These are phyloP conservation scores for Xylaria sp. DNA, from an alignment of 2,329 filamentous ascomycete species.

Conservation along the genomic window DNA sequence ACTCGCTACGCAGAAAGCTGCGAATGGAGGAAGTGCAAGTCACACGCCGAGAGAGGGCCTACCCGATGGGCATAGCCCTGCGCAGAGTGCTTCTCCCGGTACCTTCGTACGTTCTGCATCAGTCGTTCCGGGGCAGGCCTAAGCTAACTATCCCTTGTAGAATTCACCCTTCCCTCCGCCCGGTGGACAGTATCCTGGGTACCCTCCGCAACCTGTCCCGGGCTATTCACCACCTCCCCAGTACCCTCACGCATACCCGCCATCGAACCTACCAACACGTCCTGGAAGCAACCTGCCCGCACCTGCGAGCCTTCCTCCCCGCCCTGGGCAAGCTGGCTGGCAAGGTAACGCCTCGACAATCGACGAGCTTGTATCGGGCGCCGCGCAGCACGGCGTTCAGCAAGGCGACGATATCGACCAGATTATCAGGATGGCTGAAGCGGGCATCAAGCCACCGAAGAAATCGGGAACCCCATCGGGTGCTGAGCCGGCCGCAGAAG, in stretches of 20 bases:
- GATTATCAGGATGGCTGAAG: slow-evolving; percentile 66
- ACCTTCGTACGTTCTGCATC: slow-evolving; percentile 58
- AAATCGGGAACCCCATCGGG: slow-evolving; percentile 36
- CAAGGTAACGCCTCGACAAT: slow-evolving; percentile 46
- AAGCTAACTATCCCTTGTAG: slow-evolving; percentile 30
- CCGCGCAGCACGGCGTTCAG: slow-evolving; percentile 44
- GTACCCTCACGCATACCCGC: slow-evolving; percentile 43
- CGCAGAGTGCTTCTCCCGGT: slow-evolving; percentile 53
- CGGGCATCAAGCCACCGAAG: slow-evolving; percentile 56
- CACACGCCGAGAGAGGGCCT: slow-evolving; percentile 52
- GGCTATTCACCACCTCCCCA: slow-evolving; percentile 41
- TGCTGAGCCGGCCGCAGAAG: slow-evolving; percentile 43
- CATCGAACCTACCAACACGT: slow-evolving; percentile 49
- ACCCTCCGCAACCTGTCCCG: slow-evolving; percentile 42
- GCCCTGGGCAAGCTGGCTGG: slow-evolving; percentile 43
- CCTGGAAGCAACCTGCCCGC: slow-evolving; percentile 46
- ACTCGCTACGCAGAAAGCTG: slow-evolving; percentile 61
- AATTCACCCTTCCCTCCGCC: slow-evolving; percentile 49
- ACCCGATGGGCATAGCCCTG: slow-evolving; percentile 51
- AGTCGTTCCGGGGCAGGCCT: not conserved
- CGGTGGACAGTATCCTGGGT: slow-evolving; percentile 42
- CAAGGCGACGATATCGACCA: slow-evolving; percentile 66
- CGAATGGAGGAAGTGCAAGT: slow-evolving; percentile 54
- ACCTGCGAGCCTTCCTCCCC: slow-evolving; percentile 48
- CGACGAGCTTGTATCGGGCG: slow-evolving; percentile 52